These are phyloP conservation scores for Penicillium thymicola DNA, from an alignment of 2,329 filamentous ascomycete genomes.

Conservation along the genomic window DNA sequence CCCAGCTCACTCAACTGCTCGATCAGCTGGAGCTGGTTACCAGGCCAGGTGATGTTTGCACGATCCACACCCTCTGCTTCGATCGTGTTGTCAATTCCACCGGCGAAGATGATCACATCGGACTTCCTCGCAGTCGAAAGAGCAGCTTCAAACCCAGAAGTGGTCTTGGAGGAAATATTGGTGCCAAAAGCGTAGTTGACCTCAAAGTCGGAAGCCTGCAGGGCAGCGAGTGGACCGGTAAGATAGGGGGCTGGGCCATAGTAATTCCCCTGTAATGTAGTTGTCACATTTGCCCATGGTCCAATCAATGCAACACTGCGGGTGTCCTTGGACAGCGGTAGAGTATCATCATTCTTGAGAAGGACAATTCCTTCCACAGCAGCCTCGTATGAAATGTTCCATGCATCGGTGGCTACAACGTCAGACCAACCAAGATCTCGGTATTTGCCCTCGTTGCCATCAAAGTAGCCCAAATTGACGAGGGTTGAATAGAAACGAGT, in stretches of 20 bases:
- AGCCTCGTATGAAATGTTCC: slow-evolving; percentile 56
- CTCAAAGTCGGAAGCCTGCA: slow-evolving; percentile 46
- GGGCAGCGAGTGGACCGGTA: slow-evolving; percentile 53
- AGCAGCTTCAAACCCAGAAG: slow-evolving; percentile 32
- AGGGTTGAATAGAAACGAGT: slow-evolving; percentile 51
- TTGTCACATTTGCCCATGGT: slow-evolving; percentile 57
- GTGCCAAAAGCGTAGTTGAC: slow-evolving; percentile 47
- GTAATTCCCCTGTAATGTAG: slow-evolving; percentile 60
- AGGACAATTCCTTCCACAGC: slow-evolving; percentile 48
- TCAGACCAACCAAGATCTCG: slow-evolving; percentile 53
- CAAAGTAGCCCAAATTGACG: slow-evolving; percentile 53
- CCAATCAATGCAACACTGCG: slow-evolving; percentile 55
- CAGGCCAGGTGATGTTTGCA: slow-evolving; percentile 42
- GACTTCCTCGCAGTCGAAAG: slow-evolving; percentile 34
- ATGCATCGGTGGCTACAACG: slow-evolving; percentile 54
- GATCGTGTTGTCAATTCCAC: slow-evolving; percentile 43
- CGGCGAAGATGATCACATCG: slow-evolving; percentile 41
- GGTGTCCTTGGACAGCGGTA: slow-evolving; percentile 44
- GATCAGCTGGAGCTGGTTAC: slow-evolving; percentile 43
- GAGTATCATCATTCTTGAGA: slow-evolving; percentile 52
- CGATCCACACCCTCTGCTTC: slow-evolving; percentile 44
- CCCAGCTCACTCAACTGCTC: slow-evolving; percentile 33
- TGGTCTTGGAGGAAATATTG: slow-evolving; percentile 29
- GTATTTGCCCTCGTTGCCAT: slow-evolving; percentile 46
- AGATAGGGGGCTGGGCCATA: slow-evolving; percentile 55